Percentiles rank a stretch among this genome's conserved stretches.
Evolutionary conservation across 305 asterid species (phyloP).

Genomic region (Fraxinus latifolia): DNA sequence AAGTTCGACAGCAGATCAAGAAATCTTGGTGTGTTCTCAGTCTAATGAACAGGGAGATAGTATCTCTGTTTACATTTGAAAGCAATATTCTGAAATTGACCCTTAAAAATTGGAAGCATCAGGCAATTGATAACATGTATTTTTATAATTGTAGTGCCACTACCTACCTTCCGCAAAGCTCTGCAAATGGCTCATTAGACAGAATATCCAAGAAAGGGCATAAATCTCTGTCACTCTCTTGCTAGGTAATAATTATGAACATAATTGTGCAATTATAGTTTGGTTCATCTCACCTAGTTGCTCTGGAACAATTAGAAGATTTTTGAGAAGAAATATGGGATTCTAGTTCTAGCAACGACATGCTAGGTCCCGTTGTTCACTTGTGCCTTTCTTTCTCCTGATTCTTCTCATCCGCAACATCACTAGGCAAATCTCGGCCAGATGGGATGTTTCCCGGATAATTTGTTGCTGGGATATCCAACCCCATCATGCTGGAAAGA

Average conservation of each 20-base stretch:
- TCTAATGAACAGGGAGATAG: neutral
- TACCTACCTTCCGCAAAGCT: neutral
- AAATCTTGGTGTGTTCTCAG: neutral
- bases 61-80: neutral
- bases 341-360: neutral
- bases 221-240: neutral
- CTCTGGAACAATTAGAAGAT: neutral
- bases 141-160: neutral
- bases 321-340: neutral
- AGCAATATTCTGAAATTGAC: neutral
- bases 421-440: conserved; percentile 56
- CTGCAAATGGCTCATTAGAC: neutral
- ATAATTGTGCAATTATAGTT: neutral
- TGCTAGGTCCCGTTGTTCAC: neutral
- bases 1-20: neutral
- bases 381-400: conserved; percentile 32
- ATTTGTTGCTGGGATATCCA: conserved; percentile 47
- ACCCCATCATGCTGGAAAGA: conserved; percentile 49
- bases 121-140: neutral
- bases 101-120: neutral
- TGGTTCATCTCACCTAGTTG: neutral
- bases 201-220: neutral
- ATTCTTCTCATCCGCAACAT: conserved; percentile 35
- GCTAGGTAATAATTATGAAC: neutral
- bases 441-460: conserved; percentile 70